These are phyloP conservation scores for Kazachstania viticola DNA, from an alignment of 805 yeast genomes.

Conservation along the genomic window DNA sequence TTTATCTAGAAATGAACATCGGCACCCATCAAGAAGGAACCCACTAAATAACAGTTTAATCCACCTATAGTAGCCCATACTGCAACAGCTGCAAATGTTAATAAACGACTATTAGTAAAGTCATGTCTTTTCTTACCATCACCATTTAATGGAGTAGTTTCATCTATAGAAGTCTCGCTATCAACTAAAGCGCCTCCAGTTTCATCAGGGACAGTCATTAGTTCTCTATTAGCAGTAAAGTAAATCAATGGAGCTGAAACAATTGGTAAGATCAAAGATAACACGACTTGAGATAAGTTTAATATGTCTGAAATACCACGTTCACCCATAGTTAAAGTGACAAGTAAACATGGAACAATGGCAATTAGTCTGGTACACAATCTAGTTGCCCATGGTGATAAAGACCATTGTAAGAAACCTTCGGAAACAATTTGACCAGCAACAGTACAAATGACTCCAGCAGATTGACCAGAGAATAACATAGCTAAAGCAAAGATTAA, in stretches of 20 bases:
- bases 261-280: conserved; percentile 70
- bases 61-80: conserved; percentile 65
- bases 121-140: conserved; percentile 33
- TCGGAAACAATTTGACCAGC: conserved; percentile 92
- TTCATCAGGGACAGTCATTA: conserved; percentile 46
- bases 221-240: conserved; percentile 58
- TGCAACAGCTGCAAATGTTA: conserved; percentile 42
- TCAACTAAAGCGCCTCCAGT: conserved; percentile 4
- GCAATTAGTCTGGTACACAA: conserved; percentile 75
- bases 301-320: conserved; percentile 67
- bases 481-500: conserved; percentile 80
- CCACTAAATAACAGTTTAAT: conserved; percentile 59
- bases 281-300: conserved; percentile 73
- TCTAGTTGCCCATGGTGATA: conserved; percentile 74
- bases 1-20: conserved; percentile 36
- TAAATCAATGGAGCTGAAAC: conserved; percentile 81
- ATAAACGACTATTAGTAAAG: conserved; percentile 54
- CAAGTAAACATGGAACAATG: conserved; percentile 70
- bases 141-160: conserved; percentile 19
- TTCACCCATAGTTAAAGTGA: conserved; percentile 63
- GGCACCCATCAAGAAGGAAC: conserved; percentile 37
- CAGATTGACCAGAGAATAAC: conserved; percentile 86
- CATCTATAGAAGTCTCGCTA: conserved; percentile 9
- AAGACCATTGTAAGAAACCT: conserved; percentile 72
- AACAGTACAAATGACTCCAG: conserved; percentile 87